Percentiles rank a stretch among this genome's conserved stretches.
Conservation (phyloP, 352 stramenopile species). For the Saprolegnia parasitica region DNA sequence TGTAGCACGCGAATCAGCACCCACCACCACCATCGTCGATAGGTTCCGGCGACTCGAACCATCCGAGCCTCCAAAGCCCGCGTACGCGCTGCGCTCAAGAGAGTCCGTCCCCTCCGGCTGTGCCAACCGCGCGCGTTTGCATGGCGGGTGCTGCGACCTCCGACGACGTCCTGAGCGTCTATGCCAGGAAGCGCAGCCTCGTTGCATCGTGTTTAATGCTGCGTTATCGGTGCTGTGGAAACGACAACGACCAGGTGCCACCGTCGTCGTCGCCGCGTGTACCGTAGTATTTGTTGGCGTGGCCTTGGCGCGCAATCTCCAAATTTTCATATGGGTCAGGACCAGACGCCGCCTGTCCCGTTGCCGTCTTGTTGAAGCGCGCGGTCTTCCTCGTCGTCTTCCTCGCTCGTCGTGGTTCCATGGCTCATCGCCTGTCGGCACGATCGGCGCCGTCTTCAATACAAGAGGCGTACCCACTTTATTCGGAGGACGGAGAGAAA, state of each 20-base stretch:
- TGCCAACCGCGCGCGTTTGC: constrained; percentile 6
- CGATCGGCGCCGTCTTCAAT: no score
- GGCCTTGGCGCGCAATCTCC: constrained; percentile 1
- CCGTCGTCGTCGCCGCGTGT: background rate
- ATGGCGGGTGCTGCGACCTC: background rate
- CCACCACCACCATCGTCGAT: background rate
- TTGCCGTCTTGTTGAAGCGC: constrained; percentile 7
- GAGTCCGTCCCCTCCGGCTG: background rate
- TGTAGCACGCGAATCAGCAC: no score
- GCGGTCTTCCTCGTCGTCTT: background rate
- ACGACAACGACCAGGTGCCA: no score
- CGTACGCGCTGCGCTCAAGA: background rate
- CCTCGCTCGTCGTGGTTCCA: no score
- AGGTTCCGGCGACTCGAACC: background rate
- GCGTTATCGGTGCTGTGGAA: no score
- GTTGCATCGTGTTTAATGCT: no score
- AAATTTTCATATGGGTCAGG: background rate
- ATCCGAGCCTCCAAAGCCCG: background rate
- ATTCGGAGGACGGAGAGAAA: no score
- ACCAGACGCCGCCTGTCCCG: constrained; percentile 7
- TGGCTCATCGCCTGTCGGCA: no score
- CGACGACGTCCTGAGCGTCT: no score
- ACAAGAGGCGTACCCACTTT: no score
- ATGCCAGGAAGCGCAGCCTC: no score
- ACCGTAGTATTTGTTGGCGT: background rate